These are phyloP conservation scores for Byssothecium circinans DNA, from an alignment of 2,329 filamentous ascomycete genomes.

Conservation along the genomic window DNA sequence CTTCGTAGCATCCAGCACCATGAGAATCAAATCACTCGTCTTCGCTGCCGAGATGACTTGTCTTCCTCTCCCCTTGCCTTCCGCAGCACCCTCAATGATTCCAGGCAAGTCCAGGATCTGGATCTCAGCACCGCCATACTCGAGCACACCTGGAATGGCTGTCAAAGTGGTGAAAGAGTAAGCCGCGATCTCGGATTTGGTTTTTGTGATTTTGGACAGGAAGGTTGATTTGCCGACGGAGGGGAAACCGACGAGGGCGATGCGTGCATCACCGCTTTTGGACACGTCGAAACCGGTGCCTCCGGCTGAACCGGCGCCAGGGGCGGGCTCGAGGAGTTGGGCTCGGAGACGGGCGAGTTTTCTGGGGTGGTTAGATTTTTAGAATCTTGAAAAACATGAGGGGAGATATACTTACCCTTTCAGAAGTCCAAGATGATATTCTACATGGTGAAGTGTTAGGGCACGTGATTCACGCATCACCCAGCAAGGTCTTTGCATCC, in stretches of 20 bases:
- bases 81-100: constrained; percentile 95
- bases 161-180: constrained; percentile 98
- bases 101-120: constrained; percentile 96
- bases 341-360: constrained; percentile 94
- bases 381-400: background rate
- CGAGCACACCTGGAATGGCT: constrained; percentile 93
- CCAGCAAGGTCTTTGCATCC: background rate
- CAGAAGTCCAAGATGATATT: constrained; percentile 95
- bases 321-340: constrained; percentile 86
- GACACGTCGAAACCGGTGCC: constrained; percentile 86
- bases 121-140: constrained; percentile 97
- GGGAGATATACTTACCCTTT: constrained; percentile 82
- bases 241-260: constrained; percentile 96
- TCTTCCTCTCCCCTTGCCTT: constrained; percentile 91
- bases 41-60: constrained; percentile 98
- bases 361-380: constrained; percentile 45
- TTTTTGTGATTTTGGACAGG: constrained; percentile 98
- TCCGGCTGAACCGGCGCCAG: constrained; percentile 74
- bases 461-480: constrained; percentile 23
- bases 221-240: constrained; percentile 99
- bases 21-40: constrained; percentile 94
- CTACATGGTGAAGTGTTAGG: constrained; percentile 54
- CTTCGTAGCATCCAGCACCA: constrained; percentile 97
- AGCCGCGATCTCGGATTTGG: constrained; percentile 90
- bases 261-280: constrained; percentile 94